phyloP scores from a whole-genome alignment of 805 yeast genomes.

The Saturnispora hagleri region DNA sequence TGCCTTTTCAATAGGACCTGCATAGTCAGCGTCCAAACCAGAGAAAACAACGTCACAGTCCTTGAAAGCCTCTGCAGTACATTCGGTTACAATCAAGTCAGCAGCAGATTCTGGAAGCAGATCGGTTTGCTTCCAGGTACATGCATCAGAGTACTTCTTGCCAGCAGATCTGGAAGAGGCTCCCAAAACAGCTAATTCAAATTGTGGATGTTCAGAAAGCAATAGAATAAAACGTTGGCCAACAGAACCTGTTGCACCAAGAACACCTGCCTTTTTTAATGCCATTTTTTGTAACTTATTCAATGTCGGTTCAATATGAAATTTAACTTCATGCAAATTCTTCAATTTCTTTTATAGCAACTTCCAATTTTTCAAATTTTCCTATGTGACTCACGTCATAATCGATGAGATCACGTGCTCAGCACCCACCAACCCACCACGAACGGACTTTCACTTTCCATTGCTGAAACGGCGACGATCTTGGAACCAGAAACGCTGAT shows the following conservation, averaged over 20 bases:
- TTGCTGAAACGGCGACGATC: background rate
- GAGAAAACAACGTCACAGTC: slow-evolving; percentile 93
- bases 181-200: slow-evolving; percentile 76
- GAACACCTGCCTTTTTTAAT: slow-evolving; percentile 64
- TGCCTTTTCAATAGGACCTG: slow-evolving; percentile 85
- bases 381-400: background rate
- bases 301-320: background rate
- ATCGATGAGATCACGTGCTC: background rate
- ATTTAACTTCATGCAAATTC: background rate
- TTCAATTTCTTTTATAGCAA: background rate
- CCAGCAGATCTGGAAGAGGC: slow-evolving; percentile 95
- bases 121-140: slow-evolving; percentile 88
- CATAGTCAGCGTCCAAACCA: slow-evolving; percentile 87
- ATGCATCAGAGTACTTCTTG: slow-evolving; percentile 74
- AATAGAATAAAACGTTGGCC: slow-evolving; percentile 92
- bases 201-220: slow-evolving; percentile 80
- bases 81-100: slow-evolving; percentile 61
- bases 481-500: background rate
- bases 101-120: slow-evolving; percentile 64
- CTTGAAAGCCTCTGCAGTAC: slow-evolving; percentile 65
- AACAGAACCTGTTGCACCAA: slow-evolving; percentile 97
- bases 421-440: background rate
- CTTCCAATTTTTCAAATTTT: background rate
- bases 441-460: background rate
- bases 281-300: slow-evolving; percentile 10